Conservation (phyloP, 805 yeast species). For the Starmerella geochares region DNA sequence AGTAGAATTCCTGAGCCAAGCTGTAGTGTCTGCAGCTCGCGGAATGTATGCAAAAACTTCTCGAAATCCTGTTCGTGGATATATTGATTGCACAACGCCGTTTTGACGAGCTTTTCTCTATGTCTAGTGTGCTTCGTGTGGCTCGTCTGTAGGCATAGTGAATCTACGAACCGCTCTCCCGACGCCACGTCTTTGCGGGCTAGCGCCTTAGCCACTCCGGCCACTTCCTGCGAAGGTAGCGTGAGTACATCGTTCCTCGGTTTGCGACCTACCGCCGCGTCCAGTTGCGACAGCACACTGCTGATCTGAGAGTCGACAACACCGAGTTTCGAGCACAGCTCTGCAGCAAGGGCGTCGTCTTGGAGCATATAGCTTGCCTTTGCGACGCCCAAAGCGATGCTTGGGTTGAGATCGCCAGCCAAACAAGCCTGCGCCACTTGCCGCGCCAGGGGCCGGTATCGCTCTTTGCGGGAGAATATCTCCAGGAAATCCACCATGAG, state of each 20-base stretch:
- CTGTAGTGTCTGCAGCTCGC: background rate
- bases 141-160: background rate
- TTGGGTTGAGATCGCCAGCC: conserved; percentile 9
- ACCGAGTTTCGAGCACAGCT: background rate
- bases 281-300: conserved; percentile 7
- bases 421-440: conserved; percentile 15
- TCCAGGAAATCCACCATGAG: conserved; percentile 14
- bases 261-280: background rate
- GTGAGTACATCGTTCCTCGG: conserved; percentile 21
- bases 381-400: conserved; percentile 12
- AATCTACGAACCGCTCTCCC: conserved; percentile 8
- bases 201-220: conserved; percentile 14
- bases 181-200: conserved; percentile 2
- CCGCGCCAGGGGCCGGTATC: conserved; percentile 2
- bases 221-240: conserved; percentile 29
- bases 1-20: conserved; percentile 15
- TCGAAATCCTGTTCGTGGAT: conserved; percentile 7
- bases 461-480: conserved; percentile 11
- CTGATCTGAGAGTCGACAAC: background rate
- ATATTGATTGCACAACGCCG: conserved; percentile 19
- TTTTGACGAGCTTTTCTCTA: conserved; percentile 3
- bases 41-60: conserved; percentile 4
- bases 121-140: background rate
- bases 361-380: conserved; percentile 10
- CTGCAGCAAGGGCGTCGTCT: conserved; percentile 7